These are phyloP conservation scores for Kwoniella dendrophila DNA, from an alignment of 768 basidiomycete species.

Conservation along the genomic window DNA sequence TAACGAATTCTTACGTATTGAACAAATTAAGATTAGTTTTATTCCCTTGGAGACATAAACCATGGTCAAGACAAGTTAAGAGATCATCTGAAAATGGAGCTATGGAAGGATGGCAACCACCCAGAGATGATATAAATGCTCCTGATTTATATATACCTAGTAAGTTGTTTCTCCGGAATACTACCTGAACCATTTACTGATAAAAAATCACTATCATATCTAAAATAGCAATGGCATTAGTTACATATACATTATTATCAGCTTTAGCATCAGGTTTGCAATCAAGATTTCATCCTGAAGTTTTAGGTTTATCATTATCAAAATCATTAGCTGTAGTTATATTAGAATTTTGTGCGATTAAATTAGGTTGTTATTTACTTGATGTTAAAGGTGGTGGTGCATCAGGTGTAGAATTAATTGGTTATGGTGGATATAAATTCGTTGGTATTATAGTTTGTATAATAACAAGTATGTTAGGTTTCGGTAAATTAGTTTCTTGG, in stretches of 20 bases:
- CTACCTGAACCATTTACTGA: background rate
- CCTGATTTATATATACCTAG: slow-evolving; percentile 97
- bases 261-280: slow-evolving; percentile 82
- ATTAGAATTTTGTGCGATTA: slow-evolving; percentile 85
- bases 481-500: slow-evolving; percentile 67
- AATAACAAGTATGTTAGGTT: slow-evolving; percentile 68
- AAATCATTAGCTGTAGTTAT: slow-evolving; percentile 81
- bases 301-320: slow-evolving; percentile 82
- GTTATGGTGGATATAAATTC: slow-evolving; percentile 97
- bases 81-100: slow-evolving; percentile 64
- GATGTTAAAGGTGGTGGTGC: slow-evolving; percentile 76
- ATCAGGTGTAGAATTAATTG: slow-evolving; percentile 68
- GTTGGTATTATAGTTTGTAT: slow-evolving; percentile 87
- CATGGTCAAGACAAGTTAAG: slow-evolving; percentile 73
- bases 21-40: slow-evolving; percentile 80
- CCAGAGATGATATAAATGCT: slow-evolving; percentile 90
- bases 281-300: slow-evolving; percentile 80
- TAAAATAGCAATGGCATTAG: slow-evolving; percentile 81
- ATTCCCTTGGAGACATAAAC: slow-evolving; percentile 93
- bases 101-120: slow-evolving; percentile 72
- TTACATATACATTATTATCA: slow-evolving; percentile 89
- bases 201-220: too few relatives aligned
- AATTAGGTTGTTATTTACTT: slow-evolving; percentile 88
- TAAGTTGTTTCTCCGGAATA: slow-evolving; percentile 58
- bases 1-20: slow-evolving; percentile 93